A percentile compares a stretch with the other conserved stretches of the same genome.
Conservation (phyloP, 139 green algal genomes). For the Tetradesmus lagerheimii region DNA sequence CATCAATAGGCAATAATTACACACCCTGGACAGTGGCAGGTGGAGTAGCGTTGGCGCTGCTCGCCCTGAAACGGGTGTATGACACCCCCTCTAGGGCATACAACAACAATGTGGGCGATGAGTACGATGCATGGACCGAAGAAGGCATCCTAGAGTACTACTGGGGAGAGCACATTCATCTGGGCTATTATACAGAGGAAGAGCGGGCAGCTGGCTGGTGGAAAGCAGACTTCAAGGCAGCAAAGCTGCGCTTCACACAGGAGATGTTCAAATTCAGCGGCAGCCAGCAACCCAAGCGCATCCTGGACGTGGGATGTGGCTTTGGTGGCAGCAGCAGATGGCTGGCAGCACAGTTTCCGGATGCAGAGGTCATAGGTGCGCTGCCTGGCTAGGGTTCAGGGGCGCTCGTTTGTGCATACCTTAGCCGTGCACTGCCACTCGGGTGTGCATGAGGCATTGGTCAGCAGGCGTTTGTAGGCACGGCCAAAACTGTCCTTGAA, state of each 20-base stretch:
- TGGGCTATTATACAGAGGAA: conserved; percentile 92
- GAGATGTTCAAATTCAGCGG: conserved; percentile 69
- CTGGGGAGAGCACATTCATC: conserved; percentile 98
- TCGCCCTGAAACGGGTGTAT: conserved; percentile 60
- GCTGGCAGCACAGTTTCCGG: conserved; percentile 82
- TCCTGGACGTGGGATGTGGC: conserved; percentile 96
- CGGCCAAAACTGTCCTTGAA: too few species aligned
- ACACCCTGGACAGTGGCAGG: conserved; percentile 20
- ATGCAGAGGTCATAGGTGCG: conserved; percentile 79
- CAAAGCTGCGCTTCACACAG: conserved; percentile 81
- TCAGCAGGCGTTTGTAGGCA: too few species aligned
- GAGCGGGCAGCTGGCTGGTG: conserved; percentile 79
- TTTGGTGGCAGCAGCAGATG: conserved; percentile 92
- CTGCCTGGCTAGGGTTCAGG: background rate
- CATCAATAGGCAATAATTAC: background rate
- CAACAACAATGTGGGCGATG: conserved; percentile 89
- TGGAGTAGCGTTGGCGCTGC: conserved; percentile 16
- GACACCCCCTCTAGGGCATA: conserved; percentile 86
- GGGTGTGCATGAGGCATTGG: too few species aligned
- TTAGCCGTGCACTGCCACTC: too few species aligned
- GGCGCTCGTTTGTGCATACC: too few species aligned
- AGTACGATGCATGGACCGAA: conserved; percentile 96
- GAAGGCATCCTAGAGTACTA: conserved; percentile 91
- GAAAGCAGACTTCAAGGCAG: conserved; percentile 94
- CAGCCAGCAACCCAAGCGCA: conserved; percentile 55